These are phyloP conservation scores for Pseudogymnoascus sp. DNA, from an alignment of 2,329 filamentous ascomycete species.

Conservation along the genomic window DNA sequence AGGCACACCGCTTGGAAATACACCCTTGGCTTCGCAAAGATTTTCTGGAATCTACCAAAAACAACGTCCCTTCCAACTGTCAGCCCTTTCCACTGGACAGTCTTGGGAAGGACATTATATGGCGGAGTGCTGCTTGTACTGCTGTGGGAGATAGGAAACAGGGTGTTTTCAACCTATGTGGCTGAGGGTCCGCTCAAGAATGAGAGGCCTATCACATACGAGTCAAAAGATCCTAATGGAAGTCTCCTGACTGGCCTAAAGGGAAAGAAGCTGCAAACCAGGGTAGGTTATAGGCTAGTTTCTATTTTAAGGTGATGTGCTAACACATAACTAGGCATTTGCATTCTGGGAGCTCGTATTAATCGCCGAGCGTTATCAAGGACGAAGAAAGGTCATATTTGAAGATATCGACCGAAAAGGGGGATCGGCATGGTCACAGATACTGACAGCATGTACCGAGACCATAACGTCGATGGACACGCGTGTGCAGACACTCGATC, in stretches of 20 bases:
- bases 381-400: slow-evolving; percentile 75
- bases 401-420: slow-evolving; percentile 78
- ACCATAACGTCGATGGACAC: slow-evolving; percentile 60
- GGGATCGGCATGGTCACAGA: slow-evolving; percentile 74
- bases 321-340: slow-evolving; percentile 51
- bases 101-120: slow-evolving; percentile 48
- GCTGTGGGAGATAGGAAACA: slow-evolving; percentile 71
- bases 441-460: slow-evolving; percentile 61
- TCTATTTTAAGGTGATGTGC: neutral
- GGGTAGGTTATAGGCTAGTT: slow-evolving; percentile 40
- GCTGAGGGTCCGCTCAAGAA: slow-evolving; percentile 77
- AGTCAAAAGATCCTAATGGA: slow-evolving; percentile 86
- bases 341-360: slow-evolving; percentile 86
- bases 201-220: slow-evolving; percentile 71
- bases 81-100: slow-evolving; percentile 50
- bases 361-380: slow-evolving; percentile 67
- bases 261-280: slow-evolving; percentile 71
- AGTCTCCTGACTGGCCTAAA: slow-evolving; percentile 78
- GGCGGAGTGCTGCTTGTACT: slow-evolving; percentile 62
- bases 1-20: slow-evolving; percentile 60
- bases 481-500: slow-evolving; percentile 44
- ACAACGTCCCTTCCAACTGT: slow-evolving; percentile 55
- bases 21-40: slow-evolving; percentile 61
- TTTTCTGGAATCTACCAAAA: slow-evolving; percentile 69
- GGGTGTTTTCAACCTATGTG: slow-evolving; percentile 73